Conservation (phyloP, 2,329 filamentous ascomycete genomes). For the Sclerotinia nivalis region DNA sequence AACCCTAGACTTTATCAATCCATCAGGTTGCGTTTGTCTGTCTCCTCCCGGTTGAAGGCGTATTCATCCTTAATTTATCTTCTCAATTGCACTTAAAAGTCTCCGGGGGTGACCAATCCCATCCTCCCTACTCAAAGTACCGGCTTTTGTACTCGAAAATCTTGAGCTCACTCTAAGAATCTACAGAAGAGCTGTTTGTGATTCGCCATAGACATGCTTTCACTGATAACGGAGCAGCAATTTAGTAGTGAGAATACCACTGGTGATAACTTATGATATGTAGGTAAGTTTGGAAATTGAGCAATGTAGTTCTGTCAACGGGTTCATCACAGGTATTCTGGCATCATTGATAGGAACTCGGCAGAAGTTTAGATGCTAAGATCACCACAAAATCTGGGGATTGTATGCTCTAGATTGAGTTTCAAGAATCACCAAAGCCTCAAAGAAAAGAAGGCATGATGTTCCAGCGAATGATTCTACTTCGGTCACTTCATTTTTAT, state of each 20-base stretch:
- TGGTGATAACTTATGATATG: no score
- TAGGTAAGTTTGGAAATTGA: background rate
- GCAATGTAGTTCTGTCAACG: background rate
- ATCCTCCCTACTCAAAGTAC: no score
- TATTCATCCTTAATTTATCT: no score
- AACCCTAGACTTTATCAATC: background rate
- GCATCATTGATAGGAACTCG: no score
- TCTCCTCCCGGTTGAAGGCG: background rate
- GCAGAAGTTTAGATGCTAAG: background rate
- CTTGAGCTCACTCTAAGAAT: no score
- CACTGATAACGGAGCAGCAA: rapidly evolving
- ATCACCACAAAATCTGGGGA: no score
- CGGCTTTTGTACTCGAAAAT: background rate
- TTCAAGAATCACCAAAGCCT: background rate
- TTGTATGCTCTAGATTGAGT: no score
- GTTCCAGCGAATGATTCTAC: background rate
- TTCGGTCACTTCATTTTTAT: background rate
- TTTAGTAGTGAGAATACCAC: no score
- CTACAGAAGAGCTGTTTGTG: background rate
- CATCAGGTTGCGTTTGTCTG: background rate
- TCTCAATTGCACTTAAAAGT: background rate
- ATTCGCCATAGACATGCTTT: background rate
- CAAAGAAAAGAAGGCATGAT: background rate
- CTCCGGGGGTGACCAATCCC: background rate
- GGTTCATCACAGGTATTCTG: background rate